A percentile compares a stretch with the other conserved stretches of the same genome.
phyloP scores from a whole-genome alignment of 164 flowering plant species.

The Echeveria elegans region DNA sequence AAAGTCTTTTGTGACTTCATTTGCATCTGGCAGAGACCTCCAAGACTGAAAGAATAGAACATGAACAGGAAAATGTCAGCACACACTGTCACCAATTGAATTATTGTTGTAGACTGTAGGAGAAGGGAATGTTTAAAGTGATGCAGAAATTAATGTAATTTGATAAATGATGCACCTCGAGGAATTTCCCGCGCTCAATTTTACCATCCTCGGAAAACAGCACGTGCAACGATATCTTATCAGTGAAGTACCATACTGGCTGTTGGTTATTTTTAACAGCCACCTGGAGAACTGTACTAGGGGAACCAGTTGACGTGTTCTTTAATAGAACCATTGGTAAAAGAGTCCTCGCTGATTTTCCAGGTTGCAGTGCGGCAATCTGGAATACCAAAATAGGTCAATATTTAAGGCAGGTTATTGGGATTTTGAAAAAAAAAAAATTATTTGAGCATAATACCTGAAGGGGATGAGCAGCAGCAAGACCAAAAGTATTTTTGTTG shows the following conservation, averaged over 20 bases:
- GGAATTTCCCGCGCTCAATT: slow-evolving; percentile 84
- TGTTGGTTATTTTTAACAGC: slow-evolving; percentile 96
- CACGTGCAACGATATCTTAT: slow-evolving; percentile 51
- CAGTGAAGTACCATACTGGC: slow-evolving; percentile 95
- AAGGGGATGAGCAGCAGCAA: slow-evolving; percentile 82
- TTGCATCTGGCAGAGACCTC: too few species aligned
- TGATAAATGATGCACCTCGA: too few species aligned
- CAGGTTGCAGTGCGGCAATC: slow-evolving; percentile 89
- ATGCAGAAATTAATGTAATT: too few species aligned
- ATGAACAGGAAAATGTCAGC: too few species aligned
- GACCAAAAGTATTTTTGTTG: slow-evolving; percentile 93
- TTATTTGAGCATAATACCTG: slow-evolving; percentile 67
- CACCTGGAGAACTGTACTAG: slow-evolving; percentile 80
- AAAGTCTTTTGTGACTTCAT: too few species aligned
- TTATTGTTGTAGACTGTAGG: too few species aligned
- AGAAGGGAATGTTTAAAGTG: too few species aligned
- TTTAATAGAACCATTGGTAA: slow-evolving; percentile 87
- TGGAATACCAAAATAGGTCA: slow-evolving; percentile 14
- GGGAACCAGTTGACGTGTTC: slow-evolving; percentile 72
- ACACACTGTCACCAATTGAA: too few species aligned
- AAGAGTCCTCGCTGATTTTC: slow-evolving; percentile 63
- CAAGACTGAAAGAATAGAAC: too few species aligned
- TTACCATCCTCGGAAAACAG: slow-evolving; percentile 85
- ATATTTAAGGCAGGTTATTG: not conserved
- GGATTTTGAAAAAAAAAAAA: not conserved